Conservation (phyloP, 345 rosid species). For the Pseudoturritis turrita region DNA sequence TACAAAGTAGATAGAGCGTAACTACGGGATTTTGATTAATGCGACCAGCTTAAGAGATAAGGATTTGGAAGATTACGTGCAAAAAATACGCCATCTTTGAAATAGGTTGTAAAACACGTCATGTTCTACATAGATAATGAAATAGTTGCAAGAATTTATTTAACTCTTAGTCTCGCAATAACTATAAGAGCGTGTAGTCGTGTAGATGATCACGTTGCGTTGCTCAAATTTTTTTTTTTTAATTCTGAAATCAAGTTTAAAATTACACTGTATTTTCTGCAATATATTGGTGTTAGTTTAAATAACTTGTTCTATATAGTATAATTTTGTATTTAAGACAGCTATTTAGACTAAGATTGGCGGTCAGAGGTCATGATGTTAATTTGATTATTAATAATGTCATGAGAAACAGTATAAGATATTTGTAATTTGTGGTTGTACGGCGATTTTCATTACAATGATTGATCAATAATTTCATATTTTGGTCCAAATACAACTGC, state of each 20-base stretch:
- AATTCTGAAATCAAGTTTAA: too few relatives aligned
- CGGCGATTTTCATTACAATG: slow-evolving; percentile 19
- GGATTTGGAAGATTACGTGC: not conserved
- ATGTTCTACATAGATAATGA: not conserved
- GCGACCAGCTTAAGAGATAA: not conserved
- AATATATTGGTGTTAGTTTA: not conserved
- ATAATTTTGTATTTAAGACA: not conserved
- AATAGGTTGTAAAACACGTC: not conserved
- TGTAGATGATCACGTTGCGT: not conserved
- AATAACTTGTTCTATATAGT: not conserved
- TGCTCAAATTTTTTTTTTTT: not conserved
- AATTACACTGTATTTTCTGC: too few relatives aligned
- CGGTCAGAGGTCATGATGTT: slow-evolving; percentile 10
- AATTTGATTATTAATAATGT: not conserved
- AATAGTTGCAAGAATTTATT: not conserved
- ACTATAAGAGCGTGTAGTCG: not conserved
- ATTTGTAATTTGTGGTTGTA: not conserved
- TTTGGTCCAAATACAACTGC: slow-evolving; percentile 25
- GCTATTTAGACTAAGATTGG: not conserved
- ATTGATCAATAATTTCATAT: slow-evolving; percentile 13
- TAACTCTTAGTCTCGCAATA: not conserved
- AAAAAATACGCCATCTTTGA: not conserved
- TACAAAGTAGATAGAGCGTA: not conserved
- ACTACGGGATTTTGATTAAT: not conserved
- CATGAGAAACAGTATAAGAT: not conserved